Percentiles rank a stretch among this genome's conserved stretches.
Conservation (phyloP, 2,329 filamentous ascomycete species). For the Peltaster fructicola region DNA sequence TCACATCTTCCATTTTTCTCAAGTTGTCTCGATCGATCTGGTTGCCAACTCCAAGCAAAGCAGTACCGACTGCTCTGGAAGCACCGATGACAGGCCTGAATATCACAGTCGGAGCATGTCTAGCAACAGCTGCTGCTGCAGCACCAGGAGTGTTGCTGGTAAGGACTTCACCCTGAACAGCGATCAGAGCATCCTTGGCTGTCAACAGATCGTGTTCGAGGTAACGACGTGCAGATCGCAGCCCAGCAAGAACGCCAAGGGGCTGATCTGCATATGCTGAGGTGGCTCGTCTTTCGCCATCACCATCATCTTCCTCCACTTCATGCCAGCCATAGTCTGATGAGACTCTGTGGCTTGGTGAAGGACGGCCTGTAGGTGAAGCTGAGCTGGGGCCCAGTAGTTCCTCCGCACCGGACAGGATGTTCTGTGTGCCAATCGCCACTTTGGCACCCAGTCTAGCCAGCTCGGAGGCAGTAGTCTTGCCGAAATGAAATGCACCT, state of each 20-base stretch:
- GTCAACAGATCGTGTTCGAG: constrained; percentile 74
- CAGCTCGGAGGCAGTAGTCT: constrained; percentile 85
- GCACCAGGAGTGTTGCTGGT: constrained; percentile 68
- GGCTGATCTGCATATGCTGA: constrained; percentile 91
- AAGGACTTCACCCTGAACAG: constrained; percentile 79
- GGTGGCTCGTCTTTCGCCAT: constrained; percentile 59
- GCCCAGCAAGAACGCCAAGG: constrained; percentile 67
- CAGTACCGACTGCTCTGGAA: constrained; percentile 73
- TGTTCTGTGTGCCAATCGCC: constrained; percentile 86
- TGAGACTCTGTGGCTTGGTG: constrained; percentile 3
- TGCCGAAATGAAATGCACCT: constrained; percentile 75
- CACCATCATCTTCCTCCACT: constrained; percentile 43
- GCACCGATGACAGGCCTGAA: constrained; percentile 81
- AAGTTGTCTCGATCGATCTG: constrained; percentile 69
- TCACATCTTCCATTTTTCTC: constrained; percentile 72
- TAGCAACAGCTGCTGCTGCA: constrained; percentile 60
- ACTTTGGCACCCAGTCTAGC: constrained; percentile 87
- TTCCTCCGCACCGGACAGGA: constrained; percentile 73
- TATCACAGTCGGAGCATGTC: constrained; percentile 80
- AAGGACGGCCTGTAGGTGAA: constrained; percentile 7
- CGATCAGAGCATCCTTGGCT: constrained; percentile 81
- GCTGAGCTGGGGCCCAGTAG: constrained; percentile 36
- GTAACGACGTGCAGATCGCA: constrained; percentile 66
- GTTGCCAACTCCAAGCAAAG: constrained; percentile 82
- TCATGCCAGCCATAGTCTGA: constrained; percentile 27